Percentiles rank a stretch among this genome's conserved stretches.
These are phyloP conservation scores for Phytophthora ramorum DNA, from an alignment of 352 stramenopile species.

Conservation along the genomic window DNA sequence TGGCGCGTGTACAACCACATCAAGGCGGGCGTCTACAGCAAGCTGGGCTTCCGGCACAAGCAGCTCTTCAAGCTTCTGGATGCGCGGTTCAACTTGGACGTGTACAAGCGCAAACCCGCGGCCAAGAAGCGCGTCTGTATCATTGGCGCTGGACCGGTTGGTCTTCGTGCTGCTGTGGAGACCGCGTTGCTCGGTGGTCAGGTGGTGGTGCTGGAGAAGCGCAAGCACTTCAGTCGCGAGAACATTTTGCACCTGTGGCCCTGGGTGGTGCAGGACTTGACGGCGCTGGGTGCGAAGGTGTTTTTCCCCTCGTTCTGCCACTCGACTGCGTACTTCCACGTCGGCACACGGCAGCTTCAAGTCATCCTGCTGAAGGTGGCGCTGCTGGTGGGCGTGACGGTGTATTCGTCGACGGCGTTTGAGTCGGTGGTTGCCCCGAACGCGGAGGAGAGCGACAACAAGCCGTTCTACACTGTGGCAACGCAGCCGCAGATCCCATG, in stretches of 20 bases:
- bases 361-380: constrained; percentile 87
- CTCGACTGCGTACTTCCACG: constrained; percentile 86
- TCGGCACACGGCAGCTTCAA: constrained; percentile 86
- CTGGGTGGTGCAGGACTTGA: constrained; percentile 86
- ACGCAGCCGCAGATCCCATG: constrained; percentile 82
- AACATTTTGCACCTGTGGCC: constrained; percentile 89
- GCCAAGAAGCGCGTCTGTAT: constrained; percentile 76
- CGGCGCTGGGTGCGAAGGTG: constrained; percentile 79
- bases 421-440: constrained; percentile 62
- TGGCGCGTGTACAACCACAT: constrained; percentile 75
- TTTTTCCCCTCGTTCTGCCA: constrained; percentile 86
- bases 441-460: constrained; percentile 57
- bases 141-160: constrained; percentile 77
- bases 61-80: constrained; percentile 82
- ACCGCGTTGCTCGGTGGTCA: constrained; percentile 71
- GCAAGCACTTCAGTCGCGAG: constrained; percentile 80
- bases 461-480: constrained; percentile 73
- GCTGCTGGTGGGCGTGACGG: constrained; percentile 72
- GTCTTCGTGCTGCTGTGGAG: constrained; percentile 78
- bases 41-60: constrained; percentile 78
- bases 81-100: constrained; percentile 53
- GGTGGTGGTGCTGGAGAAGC: constrained; percentile 85
- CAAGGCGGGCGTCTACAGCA: constrained; percentile 58
- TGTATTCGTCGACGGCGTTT: constrained; percentile 71
- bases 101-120: constrained; percentile 67